A percentile compares a stretch with the other conserved stretches of the same genome.
Evolutionary conservation across 2,329 filamentous ascomycete genomes (phyloP).

Genomic region (Huntiella bhutanensis): DNA sequence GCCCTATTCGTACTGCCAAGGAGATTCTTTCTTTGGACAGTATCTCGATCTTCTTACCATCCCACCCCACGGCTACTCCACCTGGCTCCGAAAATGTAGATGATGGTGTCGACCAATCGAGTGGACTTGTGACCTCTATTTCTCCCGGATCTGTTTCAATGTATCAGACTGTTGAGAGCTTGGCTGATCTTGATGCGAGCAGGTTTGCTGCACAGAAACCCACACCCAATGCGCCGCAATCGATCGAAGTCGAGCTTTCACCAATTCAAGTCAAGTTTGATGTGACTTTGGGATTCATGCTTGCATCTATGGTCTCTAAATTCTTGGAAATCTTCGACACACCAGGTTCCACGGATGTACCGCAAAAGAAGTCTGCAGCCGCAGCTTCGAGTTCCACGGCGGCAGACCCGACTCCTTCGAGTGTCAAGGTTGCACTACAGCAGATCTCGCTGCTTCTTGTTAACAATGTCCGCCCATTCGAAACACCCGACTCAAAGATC

Average conservation of each 20-base stretch:
- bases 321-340: constrained; percentile 27
- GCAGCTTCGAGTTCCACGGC: constrained; percentile 5
- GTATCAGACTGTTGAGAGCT: constrained; percentile 6
- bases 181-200: constrained; percentile 3
- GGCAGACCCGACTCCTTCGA: constrained; percentile 15
- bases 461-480: constrained; percentile 32
- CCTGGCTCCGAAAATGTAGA: neutral
- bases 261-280: constrained; percentile 36
- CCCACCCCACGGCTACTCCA: neutral
- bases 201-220: constrained; percentile 13
- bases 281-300: constrained; percentile 34
- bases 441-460: constrained; percentile 36
- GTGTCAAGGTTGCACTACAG: constrained; percentile 27
- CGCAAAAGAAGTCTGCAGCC: neutral
- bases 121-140: constrained; percentile 3
- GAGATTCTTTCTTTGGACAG: constrained; percentile 8
- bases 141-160: constrained; percentile 7
- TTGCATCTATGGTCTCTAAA: constrained; percentile 31
- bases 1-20: constrained; percentile 6
- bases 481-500: constrained; percentile 29
- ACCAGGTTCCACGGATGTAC: neutral
- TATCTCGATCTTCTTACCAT: constrained; percentile 10
- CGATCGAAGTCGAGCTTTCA: constrained; percentile 32
- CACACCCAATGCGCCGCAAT: constrained; percentile 14
- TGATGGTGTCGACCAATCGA: neutral